phyloP scores from a whole-genome alignment of 176 grass and related monocot genomes.

The Triticum timopheevii region DNA sequence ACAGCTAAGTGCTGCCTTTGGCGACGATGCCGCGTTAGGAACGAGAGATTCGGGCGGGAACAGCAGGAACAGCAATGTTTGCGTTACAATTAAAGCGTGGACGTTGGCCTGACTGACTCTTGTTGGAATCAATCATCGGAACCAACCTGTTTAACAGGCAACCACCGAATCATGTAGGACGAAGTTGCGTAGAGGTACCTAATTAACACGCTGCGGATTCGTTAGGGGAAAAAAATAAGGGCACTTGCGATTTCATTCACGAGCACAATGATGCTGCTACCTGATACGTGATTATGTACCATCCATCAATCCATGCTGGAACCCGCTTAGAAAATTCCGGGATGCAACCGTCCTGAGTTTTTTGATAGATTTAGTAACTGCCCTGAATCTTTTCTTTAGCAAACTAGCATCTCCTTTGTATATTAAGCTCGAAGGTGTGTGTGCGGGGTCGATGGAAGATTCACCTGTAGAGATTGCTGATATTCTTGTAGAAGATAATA shows the following conservation, averaged over 20 bases:
- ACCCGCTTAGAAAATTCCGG: not conserved
- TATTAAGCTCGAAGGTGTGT: too few relatives aligned
- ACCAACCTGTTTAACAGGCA: constrained; percentile 11
- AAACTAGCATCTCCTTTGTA: not conserved
- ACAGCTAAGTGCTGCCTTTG: not conserved
- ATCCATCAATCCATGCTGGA: not conserved
- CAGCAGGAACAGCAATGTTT: constrained; percentile 7
- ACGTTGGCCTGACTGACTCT: not conserved
- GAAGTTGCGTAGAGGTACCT: constrained; percentile 12
- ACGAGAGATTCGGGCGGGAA: not conserved
- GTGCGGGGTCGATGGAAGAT: too few relatives aligned
- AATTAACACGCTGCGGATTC: constrained; percentile 11
- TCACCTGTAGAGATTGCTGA: too few relatives aligned
- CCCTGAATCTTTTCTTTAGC: not conserved
- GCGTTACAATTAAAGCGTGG: constrained; percentile 7
- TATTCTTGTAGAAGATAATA: too few relatives aligned
- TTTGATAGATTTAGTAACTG: not conserved
- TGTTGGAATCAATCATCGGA: constrained; percentile 20
- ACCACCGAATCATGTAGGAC: not conserved
- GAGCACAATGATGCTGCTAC: not conserved
- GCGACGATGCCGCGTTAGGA: not conserved
- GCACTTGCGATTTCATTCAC: not conserved
- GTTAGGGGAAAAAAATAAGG: not conserved
- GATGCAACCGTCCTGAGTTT: not conserved
- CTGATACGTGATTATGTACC: not conserved